Evolutionary conservation across 805 yeast genomes (phyloP), one percentile per base, ranked within the genome.

Genomic region (Candida quercuum): DNA sequence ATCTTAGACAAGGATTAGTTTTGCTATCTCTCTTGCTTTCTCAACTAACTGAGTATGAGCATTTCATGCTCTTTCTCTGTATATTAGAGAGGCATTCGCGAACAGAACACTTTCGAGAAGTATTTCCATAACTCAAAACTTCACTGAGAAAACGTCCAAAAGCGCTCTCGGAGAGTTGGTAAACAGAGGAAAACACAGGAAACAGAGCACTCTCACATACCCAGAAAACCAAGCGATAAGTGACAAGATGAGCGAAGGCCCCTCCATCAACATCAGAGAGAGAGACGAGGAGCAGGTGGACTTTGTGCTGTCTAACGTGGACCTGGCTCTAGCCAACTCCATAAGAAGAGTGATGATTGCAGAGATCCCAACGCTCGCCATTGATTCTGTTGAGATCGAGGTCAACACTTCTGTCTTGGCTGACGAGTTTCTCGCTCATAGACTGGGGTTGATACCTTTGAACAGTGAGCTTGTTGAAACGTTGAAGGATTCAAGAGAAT

Each of bases 331-430:
- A 54, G 98, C 98, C 15, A 93, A 93, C 70, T 85, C 98, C 13
- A 50, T 93, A 27, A 75, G 99, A 51, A 73, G 99, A 59, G 78
- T 84, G 28, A 89, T 93, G 86, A 69, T 93, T 43, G 89, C 96
- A 2, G 99, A 93, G 62, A 93, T 93, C 40, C 99, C 99, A 24
- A 93, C 99, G 1, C 66, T 93, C 47, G 97, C 99, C 37, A 88
- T 93, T 41, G 99, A 93, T 56, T 75, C 91, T 45, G 99, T 93
- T 33, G 98, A 93, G 58, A 84, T 93, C 46, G 95, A 87, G 55
- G 78, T 76, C 34, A 93, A 93, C 65, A 87, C 98, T 2, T 81
- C 95, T 11, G 99, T 93, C 16, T 67, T 93, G 43, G 98, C 99
- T 3, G 99, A 93, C 61, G 99, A 93, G 63, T 93, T 93, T 57